Base-by-base conservation (phyloP, 257 asterid species). In the Gentiana dahurica region DNA sequence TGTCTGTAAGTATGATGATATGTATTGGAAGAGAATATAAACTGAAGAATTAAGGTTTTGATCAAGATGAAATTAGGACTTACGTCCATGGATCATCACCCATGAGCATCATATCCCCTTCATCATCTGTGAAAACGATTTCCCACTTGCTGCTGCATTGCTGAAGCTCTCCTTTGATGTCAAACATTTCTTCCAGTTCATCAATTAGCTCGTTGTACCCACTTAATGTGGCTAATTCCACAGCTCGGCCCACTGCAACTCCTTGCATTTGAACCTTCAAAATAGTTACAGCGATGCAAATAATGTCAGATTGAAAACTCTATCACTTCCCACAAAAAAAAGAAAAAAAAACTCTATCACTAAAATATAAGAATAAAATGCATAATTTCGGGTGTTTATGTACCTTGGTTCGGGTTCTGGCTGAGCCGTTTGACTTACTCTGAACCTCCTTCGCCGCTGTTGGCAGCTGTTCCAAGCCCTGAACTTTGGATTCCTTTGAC, bases 11-110 rank as follows among this genome's bases (percentile, higher is more conserved):
- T 49, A 34, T 33, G 8, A 45, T 36, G 53, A 33, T 43, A 53
- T 5, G 13, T 48, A 35, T 43, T 24, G 36, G 11, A 2, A 51
- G 5, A 10, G 13, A 38, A 10, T 53, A 2, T 46, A 9, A 8
- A 56, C 50, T 36, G 47, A 6, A 33, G 24, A 41, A 41, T 1
- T 3, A 34, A 46, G 2, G 9, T 10, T 24, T 15, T 52, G 39
- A 43, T 54, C 51, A 44, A 44, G 36, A 8, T 49, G 50, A 10
- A 53, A 49, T 32, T 44, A 6, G 47, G 12, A 72, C 97, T 86
- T 83, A 92, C 99, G 53, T 79, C 99, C 99, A 92, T n/a, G 99
- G 99, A 76, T 92, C 82, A 60, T 92, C 99, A 4, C 94, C 99
- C 87, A 86, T 71, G 3, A 84, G 95, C 97, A 92, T 92, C 87